phyloP scores from a whole-genome alignment of 108 stramenopile genomes.

The Nannochloropsis gaditana region DNA sequence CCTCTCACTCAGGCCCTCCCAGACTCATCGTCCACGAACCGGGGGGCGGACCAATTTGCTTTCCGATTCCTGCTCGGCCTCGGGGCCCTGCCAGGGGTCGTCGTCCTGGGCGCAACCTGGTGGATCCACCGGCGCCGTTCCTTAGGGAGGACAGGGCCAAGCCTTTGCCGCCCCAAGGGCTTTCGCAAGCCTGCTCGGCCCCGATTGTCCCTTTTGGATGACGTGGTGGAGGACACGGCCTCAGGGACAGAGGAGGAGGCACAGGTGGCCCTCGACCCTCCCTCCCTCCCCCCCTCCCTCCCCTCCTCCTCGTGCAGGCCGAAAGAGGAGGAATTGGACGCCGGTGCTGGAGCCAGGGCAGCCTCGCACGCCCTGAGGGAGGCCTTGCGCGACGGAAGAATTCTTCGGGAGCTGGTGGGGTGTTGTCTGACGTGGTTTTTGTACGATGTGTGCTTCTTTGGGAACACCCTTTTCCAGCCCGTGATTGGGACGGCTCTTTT shows the following conservation, averaged over 20 bases:
- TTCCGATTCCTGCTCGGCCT: slow-evolving; percentile 20
- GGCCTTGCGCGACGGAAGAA: not conserved
- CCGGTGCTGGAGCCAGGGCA: not conserved
- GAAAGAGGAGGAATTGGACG: not conserved
- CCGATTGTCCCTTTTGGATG: not conserved
- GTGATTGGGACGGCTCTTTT: not conserved
- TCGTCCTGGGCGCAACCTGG: not conserved
- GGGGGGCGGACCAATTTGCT: not conserved
- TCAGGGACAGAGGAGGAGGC: not conserved
- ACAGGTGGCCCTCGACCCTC: not conserved
- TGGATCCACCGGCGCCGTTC: not conserved
- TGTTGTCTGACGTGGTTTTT: slow-evolving; percentile 3
- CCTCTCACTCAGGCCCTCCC: no score
- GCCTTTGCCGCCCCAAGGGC: not conserved
- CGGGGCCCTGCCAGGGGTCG: not conserved
- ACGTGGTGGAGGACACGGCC: not conserved
- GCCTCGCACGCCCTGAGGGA: not conserved
- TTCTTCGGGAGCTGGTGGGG: not conserved
- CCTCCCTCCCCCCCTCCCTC: not conserved
- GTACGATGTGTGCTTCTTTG: slow-evolving; percentile 21
- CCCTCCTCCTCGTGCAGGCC: not conserved
- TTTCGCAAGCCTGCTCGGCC: not conserved
- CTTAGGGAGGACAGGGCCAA: no score
- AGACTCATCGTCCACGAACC: not conserved
- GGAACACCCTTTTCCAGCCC: not conserved